phyloP scores from a whole-genome alignment of 805 yeast genomes.

The Limtongia smithiae region DNA sequence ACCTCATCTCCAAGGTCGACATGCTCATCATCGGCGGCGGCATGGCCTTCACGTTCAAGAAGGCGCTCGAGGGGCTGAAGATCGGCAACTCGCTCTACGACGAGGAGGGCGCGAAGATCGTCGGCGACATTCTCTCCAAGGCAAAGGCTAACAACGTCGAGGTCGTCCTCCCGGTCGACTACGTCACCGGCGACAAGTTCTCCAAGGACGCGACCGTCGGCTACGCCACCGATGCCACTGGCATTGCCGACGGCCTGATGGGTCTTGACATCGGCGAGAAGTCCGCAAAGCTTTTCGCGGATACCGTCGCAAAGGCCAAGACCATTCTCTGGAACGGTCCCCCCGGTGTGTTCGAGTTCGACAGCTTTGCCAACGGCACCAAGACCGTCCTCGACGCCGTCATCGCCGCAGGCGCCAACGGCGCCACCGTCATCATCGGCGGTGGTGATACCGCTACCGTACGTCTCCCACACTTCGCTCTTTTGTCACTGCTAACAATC shows the following conservation, averaged over 20 bases:
- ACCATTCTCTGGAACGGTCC: slow-evolving; percentile 99
- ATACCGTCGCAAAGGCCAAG: slow-evolving; percentile 85
- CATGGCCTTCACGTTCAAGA: slow-evolving; percentile 99
- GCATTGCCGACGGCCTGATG: slow-evolving; percentile 93
- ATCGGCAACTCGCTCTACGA: slow-evolving; percentile 94
- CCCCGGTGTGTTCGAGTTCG: slow-evolving; percentile 99
- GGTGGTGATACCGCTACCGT: slow-evolving; percentile 98
- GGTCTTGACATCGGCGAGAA: slow-evolving; percentile 96
- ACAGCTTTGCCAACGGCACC: slow-evolving; percentile 86
- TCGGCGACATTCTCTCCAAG: slow-evolving; percentile 86
- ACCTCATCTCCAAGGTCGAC: slow-evolving; percentile 88
- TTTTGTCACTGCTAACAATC: slow-evolving; percentile 38
- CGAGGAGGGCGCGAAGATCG: slow-evolving; percentile 92
- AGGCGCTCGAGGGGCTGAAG: slow-evolving; percentile 72
- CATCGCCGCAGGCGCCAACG: slow-evolving; percentile 78
- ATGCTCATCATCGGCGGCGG: slow-evolving; percentile 97
- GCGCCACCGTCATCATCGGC: slow-evolving; percentile 94
- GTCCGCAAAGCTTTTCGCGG: slow-evolving; percentile 72
- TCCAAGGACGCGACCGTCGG: slow-evolving; percentile 85
- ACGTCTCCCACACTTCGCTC: no score
- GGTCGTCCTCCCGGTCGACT: slow-evolving; percentile 91
- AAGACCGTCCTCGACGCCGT: slow-evolving; percentile 84
- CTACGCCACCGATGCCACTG: slow-evolving; percentile 79
- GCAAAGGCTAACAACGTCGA: slow-evolving; percentile 95
- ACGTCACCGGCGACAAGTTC: slow-evolving; percentile 92